Evolutionary conservation across 2,329 filamentous ascomycete species (phyloP).

Genomic region (Blastomyces emzantsi): DNA sequence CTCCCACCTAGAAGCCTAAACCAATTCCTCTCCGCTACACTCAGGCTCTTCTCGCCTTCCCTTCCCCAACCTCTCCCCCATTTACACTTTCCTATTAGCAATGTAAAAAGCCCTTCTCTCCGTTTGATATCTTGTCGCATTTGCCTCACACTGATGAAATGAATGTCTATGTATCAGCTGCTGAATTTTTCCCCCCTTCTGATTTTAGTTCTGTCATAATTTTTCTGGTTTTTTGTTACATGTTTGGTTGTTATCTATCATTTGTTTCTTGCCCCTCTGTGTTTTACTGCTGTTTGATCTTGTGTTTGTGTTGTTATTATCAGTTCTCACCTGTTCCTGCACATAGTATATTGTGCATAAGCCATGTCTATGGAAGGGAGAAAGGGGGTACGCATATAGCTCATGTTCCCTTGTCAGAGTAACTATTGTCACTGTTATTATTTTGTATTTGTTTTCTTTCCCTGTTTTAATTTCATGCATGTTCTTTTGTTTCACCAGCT

Average conservation of each 20-base stretch:
- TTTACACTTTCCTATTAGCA: neutral
- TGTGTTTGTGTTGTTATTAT: neutral
- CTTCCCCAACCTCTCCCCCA: neutral
- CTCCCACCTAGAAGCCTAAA: neutral
- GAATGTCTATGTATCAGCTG: neutral
- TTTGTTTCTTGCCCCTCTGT: neutral
- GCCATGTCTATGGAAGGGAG: neutral
- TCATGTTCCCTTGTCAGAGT: neutral
- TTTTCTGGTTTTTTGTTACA: neutral
- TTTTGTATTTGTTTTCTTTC: neutral
- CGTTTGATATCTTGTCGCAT: neutral
- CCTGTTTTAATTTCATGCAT: neutral
- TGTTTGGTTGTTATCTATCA: neutral
- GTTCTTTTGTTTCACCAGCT: neutral
- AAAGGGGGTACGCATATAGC: neutral
- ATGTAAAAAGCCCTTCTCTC: neutral
- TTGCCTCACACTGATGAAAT: neutral
- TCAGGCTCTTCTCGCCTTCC: neutral
- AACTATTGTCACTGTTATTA: neutral
- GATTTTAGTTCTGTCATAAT: neutral
- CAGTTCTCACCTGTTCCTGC: neutral
- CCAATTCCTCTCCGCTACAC: neutral
- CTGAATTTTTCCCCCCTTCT: neutral
- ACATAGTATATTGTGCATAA: neutral
- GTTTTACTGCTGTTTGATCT: neutral